Evolutionary conservation across 176 grass and related monocot genomes (phyloP), one percentile per base, ranked within the genome.

Genomic region (Aegilops speltoides): DNA sequence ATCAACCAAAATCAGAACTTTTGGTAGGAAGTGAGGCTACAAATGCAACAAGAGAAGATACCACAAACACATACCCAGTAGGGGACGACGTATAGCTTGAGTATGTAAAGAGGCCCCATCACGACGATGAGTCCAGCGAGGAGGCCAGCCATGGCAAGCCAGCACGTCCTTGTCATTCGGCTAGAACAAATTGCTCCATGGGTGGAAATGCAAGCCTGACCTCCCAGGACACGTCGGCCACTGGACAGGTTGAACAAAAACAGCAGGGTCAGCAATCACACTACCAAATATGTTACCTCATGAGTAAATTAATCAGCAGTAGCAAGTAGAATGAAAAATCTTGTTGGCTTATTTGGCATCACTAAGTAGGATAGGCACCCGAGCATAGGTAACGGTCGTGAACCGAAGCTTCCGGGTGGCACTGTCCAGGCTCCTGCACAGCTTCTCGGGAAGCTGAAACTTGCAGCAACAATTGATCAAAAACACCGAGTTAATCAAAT

Each of bases 291-390:
- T 22, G 3, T 16, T 78, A 12, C 20, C 8, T 22, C 61, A 48
- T 66, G 79, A 81, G 61, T 3, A 48, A 46, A 7, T 22, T 8
- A 19, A 63, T 41, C 57, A 38, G 33, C 1, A 26, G 26, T 63
- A 16, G 6, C 5, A 16, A 64, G 8, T 38, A 37, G 3, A 34
- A 79, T 17, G 0, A 2, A 80, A 22, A 52, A 36, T n/a, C 6
- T 0, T 48, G 8, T 28, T 23, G 6, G 31, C 1, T 60, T 23
- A 15, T 34, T 60, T 60, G 10, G 52, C 28, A 25, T 83, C 75
- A 94, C 93, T 87, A 95, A 64, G 82, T 95, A 95, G 78, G 87
- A 82, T 1, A 90, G 93, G 82, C 78, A 95, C 0, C 85, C 93
- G 9, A 95, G 85, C 93, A 95, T 78, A 9, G 93, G 93, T 68